These are phyloP conservation scores for Senna siamea DNA, from an alignment of 306 rosid genomes.

Conservation along the genomic window DNA sequence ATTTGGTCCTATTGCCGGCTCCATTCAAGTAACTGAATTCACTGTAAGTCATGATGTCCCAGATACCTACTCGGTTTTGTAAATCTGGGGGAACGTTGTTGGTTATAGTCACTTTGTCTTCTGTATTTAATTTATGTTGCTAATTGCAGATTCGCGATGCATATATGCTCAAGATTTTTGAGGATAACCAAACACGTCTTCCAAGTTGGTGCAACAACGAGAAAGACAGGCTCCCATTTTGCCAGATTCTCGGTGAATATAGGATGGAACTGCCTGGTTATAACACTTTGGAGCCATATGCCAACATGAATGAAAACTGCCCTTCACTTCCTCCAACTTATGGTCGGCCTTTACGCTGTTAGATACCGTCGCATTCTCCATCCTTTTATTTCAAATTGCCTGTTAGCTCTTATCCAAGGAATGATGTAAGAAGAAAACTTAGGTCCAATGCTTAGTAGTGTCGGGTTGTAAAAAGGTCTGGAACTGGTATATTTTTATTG, in stretches of 20 bases:
- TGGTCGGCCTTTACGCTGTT: slow-evolving; percentile 69
- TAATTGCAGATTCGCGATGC: slow-evolving; percentile 87
- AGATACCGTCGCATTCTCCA: slow-evolving; percentile 1
- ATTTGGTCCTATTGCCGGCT: slow-evolving; percentile 70
- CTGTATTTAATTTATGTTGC: background rate
- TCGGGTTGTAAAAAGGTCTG: background rate
- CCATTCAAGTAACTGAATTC: slow-evolving; percentile 94
- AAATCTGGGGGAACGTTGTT: background rate
- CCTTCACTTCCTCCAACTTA: slow-evolving; percentile 88
- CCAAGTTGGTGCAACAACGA: slow-evolving; percentile 87
- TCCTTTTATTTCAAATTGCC: slow-evolving; percentile 7
- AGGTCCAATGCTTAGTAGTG: background rate
- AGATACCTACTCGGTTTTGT: background rate
- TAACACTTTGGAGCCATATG: slow-evolving; percentile 77
- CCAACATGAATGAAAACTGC: slow-evolving; percentile 93
- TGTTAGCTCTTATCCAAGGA: slow-evolving; percentile 1
- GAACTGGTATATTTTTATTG: background rate
- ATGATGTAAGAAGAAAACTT: background rate
- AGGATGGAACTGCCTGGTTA: slow-evolving; percentile 90
- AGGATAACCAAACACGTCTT: slow-evolving; percentile 77
- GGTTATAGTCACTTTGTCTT: background rate
- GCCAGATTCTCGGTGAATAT: slow-evolving; percentile 97
- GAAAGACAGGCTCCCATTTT: slow-evolving; percentile 69
- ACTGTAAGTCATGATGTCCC: slow-evolving; percentile 59
- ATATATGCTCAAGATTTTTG: slow-evolving; percentile 81